Conservation (phyloP, 345 rosid genomes). For the Atalantia buxifolia region DNA sequence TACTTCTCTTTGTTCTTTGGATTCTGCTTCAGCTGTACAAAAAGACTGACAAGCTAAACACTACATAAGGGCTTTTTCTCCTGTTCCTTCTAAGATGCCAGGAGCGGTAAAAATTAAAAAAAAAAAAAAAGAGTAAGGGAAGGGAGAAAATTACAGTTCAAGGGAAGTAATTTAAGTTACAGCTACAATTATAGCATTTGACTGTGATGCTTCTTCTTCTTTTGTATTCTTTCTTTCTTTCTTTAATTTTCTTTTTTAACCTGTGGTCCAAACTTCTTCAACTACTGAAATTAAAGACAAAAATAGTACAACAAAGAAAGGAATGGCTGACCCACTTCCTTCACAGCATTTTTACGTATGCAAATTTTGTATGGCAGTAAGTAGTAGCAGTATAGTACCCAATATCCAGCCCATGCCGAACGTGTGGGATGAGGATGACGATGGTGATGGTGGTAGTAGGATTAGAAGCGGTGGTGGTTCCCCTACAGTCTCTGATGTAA, state of each 20-base stretch:
- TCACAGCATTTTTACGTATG: constrained; percentile 38
- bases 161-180: constrained; percentile 17
- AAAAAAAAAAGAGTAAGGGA: not conserved
- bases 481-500: constrained; percentile 36
- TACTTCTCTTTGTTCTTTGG: not conserved
- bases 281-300: constrained; percentile 27
- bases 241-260: constrained; percentile 9
- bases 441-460: constrained; percentile 9
- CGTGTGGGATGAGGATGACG: not conserved
- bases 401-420: constrained; percentile 4
- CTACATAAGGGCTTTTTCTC: constrained; percentile 20
- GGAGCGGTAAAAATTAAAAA: constrained; percentile 1
- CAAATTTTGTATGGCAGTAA: constrained; percentile 45
- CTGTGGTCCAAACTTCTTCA: constrained; percentile 42
- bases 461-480: constrained; percentile 23
- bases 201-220: constrained; percentile 7
- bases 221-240: constrained; percentile 2
- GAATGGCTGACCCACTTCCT: constrained; percentile 50
- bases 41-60: constrained; percentile 15
- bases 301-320: constrained; percentile 37
- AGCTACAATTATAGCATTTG: constrained; percentile 22
- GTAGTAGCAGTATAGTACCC: constrained; percentile 37
- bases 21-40: constrained; percentile 29
- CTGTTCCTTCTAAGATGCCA: constrained; percentile 33
- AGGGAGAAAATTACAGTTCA: constrained; percentile 22